phyloP scores from a whole-genome alignment of 2,329 filamentous ascomycete genomes.

The Beauveria varroae region DNA sequence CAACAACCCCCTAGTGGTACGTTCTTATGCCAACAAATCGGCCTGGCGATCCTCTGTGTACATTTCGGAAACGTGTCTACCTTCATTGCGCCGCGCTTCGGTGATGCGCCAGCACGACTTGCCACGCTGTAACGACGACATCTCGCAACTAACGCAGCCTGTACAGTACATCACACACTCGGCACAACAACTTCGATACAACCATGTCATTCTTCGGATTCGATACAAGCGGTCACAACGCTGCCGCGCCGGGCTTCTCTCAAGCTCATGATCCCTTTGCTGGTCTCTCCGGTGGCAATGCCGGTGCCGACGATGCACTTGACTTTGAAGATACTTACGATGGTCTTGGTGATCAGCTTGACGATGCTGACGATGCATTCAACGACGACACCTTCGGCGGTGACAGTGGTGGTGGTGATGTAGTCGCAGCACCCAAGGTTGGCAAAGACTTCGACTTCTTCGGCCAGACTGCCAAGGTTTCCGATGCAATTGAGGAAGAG shows the following conservation, averaged over 20 bases:
- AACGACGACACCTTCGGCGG: slow-evolving; percentile 86
- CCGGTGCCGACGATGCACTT: slow-evolving; percentile 43
- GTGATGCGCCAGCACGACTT: background rate
- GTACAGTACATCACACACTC: slow-evolving; percentile 5
- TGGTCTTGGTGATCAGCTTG: slow-evolving; percentile 80
- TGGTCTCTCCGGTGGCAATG: slow-evolving; percentile 55
- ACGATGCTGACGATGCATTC: slow-evolving; percentile 88
- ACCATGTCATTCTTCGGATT: slow-evolving; percentile 91
- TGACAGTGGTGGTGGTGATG: slow-evolving; percentile 33
- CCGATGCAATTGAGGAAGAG: slow-evolving; percentile 83
- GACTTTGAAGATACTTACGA: slow-evolving; percentile 98
- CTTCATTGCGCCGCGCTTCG: background rate
- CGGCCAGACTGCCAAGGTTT: slow-evolving; percentile 80
- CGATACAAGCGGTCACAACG: slow-evolving; percentile 59
- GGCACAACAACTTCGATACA: slow-evolving; percentile 15
- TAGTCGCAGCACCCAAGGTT: slow-evolving; percentile 42
- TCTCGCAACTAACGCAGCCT: background rate
- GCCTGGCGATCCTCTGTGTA: too few species aligned
- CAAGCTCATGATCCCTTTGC: slow-evolving; percentile 82
- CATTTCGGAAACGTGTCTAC: background rate
- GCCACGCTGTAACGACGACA: background rate
- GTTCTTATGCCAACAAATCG: slow-evolving; percentile 13
- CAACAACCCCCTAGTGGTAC: slow-evolving; percentile 35
- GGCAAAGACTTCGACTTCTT: slow-evolving; percentile 98
- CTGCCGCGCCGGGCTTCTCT: slow-evolving; percentile 70